Percentiles rank a stretch among this genome's conserved stretches.
phyloP scores from a whole-genome alignment of 2,329 filamentous ascomycete genomes.

The Venturia effusa region DNA sequence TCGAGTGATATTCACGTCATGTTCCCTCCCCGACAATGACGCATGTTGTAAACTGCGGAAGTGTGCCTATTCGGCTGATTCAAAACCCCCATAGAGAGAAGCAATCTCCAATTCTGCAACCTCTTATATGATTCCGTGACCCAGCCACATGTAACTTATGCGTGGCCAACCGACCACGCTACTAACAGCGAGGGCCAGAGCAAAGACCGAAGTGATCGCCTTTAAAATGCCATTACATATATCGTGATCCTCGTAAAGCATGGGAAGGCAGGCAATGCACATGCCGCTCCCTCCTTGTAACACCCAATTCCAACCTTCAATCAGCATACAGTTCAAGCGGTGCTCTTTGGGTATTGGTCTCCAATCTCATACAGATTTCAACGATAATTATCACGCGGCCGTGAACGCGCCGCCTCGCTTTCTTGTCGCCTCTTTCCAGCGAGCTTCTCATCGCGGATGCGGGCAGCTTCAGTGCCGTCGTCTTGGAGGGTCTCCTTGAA shows the following conservation, averaged over 20 bases:
- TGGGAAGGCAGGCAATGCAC: neutral
- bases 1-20: neutral
- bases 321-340: neutral
- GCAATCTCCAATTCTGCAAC: neutral
- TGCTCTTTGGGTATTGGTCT: neutral
- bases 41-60: neutral
- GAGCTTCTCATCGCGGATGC: constrained; percentile 33
- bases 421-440: constrained; percentile 1
- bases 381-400: neutral
- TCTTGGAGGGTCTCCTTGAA: constrained; percentile 54
- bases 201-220: neutral
- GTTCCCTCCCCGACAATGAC: neutral
- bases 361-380: neutral
- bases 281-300: neutral
- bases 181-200: neutral
- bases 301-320: neutral
- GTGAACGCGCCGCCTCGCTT: neutral
- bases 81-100: neutral
- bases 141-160: neutral
- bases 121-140: neutral
- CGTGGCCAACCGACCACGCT: neutral
- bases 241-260: constrained; percentile 1
- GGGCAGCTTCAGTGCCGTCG: constrained; percentile 53
- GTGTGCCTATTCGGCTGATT: neutral
- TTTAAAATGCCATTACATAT: neutral